phyloP scores from a whole-genome alignment of 257 asterid species.

The Avicennia marina region DNA sequence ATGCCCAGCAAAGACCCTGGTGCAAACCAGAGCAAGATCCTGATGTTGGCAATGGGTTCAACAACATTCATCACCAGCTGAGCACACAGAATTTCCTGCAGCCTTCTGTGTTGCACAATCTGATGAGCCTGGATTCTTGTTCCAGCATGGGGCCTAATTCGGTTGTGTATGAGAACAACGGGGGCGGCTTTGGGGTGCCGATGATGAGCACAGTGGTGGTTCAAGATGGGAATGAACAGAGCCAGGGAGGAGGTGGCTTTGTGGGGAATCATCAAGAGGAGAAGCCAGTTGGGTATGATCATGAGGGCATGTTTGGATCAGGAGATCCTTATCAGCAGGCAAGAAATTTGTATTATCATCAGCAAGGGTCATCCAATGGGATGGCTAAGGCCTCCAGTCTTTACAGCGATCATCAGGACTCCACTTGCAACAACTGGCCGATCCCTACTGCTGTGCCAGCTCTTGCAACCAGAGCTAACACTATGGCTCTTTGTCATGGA shows the following conservation, averaged over 20 bases:
- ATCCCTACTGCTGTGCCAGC: slow-evolving; percentile 42
- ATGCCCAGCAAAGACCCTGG: slow-evolving; percentile 49
- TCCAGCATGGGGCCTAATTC: slow-evolving; percentile 25
- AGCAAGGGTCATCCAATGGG: slow-evolving; percentile 23
- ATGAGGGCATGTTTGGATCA: slow-evolving; percentile 33
- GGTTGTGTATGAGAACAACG: slow-evolving; percentile 5
- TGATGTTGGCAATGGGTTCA: slow-evolving; percentile 19
- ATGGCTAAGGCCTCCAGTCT: slow-evolving; percentile 7
- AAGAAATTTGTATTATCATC: slow-evolving; percentile 36
- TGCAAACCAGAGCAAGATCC: slow-evolving; percentile 57
- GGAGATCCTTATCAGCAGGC: slow-evolving; percentile 25
- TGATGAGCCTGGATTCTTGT: slow-evolving; percentile 45
- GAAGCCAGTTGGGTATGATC: slow-evolving; percentile 14
- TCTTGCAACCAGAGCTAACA: slow-evolving; percentile 29
- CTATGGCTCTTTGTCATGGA: slow-evolving; percentile 33
- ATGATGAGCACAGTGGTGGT: slow-evolving; percentile 23
- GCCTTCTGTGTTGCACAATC: slow-evolving; percentile 40
- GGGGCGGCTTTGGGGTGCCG: slow-evolving; percentile 25
- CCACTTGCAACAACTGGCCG: slow-evolving; percentile 32
- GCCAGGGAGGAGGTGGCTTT: slow-evolving; percentile 25
- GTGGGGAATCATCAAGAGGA: slow-evolving; percentile 20
- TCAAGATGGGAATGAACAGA: slow-evolving; percentile 30
- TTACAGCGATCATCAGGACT: slow-evolving; percentile 27
- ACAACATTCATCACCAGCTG: slow-evolving; percentile 37
- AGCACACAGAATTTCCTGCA: slow-evolving; percentile 39